These are phyloP conservation scores for Termitomyces sp. DNA, from an alignment of 768 basidiomycete species.

Conservation along the genomic window DNA sequence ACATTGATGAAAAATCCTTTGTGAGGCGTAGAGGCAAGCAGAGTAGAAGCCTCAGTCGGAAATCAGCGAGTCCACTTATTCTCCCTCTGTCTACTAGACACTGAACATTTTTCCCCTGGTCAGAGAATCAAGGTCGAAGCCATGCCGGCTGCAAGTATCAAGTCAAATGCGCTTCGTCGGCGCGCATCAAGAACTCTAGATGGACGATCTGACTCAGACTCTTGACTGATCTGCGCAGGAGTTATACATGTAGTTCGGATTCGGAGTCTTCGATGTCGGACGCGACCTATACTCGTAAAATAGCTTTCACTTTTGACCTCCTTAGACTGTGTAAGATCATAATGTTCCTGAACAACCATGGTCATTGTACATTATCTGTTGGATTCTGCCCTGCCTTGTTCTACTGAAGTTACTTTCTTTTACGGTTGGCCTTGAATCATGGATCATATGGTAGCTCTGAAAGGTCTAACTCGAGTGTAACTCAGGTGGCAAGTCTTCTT, in stretches of 20 bases:
- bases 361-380: too few relatives aligned
- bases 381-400: too few relatives aligned
- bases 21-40: slow-evolving; percentile 22
- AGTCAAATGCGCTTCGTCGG: slow-evolving; percentile 36
- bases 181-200: slow-evolving; percentile 42
- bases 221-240: background rate
- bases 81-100: background rate
- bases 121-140: slow-evolving; percentile 30
- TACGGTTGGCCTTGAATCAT: too few relatives aligned
- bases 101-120: background rate
- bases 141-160: slow-evolving; percentile 24
- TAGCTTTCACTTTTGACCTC: background rate
- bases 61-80: slow-evolving; percentile 18
- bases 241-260: background rate
- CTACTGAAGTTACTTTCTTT: too few relatives aligned
- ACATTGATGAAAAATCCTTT: slow-evolving; percentile 17
- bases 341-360: slow-evolving; percentile 1
- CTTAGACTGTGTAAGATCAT: background rate
- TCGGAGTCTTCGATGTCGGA: background rate
- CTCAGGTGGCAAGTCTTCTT: too few relatives aligned
- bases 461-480: background rate
- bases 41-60: slow-evolving; percentile 23
- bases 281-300: background rate
- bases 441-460: background rate
- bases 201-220: slow-evolving; percentile 27